Evolutionary conservation across 805 yeast genomes (phyloP).

Genomic region (Candida insectorum): DNA sequence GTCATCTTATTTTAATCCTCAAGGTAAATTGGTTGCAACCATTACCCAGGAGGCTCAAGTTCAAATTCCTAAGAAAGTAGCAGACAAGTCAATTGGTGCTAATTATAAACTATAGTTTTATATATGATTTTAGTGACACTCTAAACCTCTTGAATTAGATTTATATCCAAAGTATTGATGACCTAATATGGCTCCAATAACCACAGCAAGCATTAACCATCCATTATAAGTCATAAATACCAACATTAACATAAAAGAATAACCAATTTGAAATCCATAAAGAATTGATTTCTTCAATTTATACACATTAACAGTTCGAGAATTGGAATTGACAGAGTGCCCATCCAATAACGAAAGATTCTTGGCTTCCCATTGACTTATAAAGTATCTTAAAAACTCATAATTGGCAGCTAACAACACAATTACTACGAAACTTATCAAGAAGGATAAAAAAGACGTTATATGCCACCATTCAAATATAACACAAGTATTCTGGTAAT

Average conservation of each 20-base stretch:
- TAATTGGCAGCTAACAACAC: slow-evolving; percentile 51
- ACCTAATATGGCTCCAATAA: slow-evolving; percentile 69
- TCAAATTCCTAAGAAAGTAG: slow-evolving; percentile 14
- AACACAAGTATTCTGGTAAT: slow-evolving; percentile 67
- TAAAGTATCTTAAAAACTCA: slow-evolving; percentile 47
- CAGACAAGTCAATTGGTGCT: slow-evolving; percentile 12
- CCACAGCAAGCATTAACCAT: slow-evolving; percentile 76
- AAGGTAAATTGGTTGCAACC: slow-evolving; percentile 29
- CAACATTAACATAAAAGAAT: slow-evolving; percentile 71
- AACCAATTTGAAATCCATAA: slow-evolving; percentile 66
- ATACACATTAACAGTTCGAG: slow-evolving; percentile 9
- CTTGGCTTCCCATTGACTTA: slow-evolving; percentile 26
- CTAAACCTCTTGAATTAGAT: slow-evolving; percentile 13
- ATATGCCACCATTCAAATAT: slow-evolving; percentile 82
- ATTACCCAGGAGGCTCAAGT: slow-evolving; percentile 31
- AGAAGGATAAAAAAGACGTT: slow-evolving; percentile 45
- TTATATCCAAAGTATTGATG: slow-evolving; percentile 53
- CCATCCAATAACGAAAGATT: slow-evolving; percentile 2
- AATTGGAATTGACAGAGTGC: slow-evolving; percentile 5
- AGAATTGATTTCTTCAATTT: slow-evolving; percentile 36
- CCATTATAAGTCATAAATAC: slow-evolving; percentile 86
- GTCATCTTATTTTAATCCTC: slow-evolving; percentile 23
- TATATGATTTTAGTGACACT: slow-evolving; percentile 27
- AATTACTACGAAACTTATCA: slow-evolving; percentile 50
- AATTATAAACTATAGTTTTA: slow-evolving; percentile 3